Evolutionary conservation across 768 basidiomycete species (phyloP).

Genomic region (Pulveroboletus sp.): DNA sequence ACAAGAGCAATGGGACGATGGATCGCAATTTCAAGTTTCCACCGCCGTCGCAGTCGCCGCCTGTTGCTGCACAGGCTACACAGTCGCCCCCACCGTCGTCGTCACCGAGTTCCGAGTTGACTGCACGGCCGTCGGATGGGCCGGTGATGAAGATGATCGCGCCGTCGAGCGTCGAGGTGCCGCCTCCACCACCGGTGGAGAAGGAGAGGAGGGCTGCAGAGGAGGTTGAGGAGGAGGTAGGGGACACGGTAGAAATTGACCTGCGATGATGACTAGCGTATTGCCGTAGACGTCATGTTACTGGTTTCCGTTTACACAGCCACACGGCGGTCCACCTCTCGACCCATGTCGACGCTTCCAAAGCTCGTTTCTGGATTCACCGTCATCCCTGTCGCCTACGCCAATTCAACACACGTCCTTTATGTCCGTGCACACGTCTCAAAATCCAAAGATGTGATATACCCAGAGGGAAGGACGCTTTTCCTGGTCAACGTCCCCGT

Average conservation of each 20-base stretch:
- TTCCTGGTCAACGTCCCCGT: constrained; percentile 90
- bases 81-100: constrained; percentile 32
- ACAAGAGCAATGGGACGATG: constrained; percentile 71
- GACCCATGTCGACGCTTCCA: constrained; percentile 19
- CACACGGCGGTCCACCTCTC: no score
- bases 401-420: constrained; percentile 59
- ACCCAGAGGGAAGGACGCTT: constrained; percentile 65
- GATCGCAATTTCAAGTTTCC: constrained; percentile 77
- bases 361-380: constrained; percentile 32
- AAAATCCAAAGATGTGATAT: constrained; percentile 36
- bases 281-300: no score
- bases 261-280: constrained; percentile 38
- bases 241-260: constrained; percentile 74
- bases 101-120: constrained; percentile 23
- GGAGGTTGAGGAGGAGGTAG: constrained; percentile 70
- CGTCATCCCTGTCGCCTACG: constrained; percentile 40
- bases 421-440: constrained; percentile 70
- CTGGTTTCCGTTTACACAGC: no score
- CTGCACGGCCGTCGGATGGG: constrained; percentile 5
- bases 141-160: constrained; percentile 40
- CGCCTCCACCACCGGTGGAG: constrained; percentile 75
- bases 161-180: constrained; percentile 70
- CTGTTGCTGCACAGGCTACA: constrained; percentile 4
- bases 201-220: constrained; percentile 57
- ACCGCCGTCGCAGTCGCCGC: constrained; percentile 14